Evolutionary conservation across 139 green algal genomes (phyloP), one percentile per base, ranked within the genome.

Genomic region (Raphidocelis subcapitata): DNA sequence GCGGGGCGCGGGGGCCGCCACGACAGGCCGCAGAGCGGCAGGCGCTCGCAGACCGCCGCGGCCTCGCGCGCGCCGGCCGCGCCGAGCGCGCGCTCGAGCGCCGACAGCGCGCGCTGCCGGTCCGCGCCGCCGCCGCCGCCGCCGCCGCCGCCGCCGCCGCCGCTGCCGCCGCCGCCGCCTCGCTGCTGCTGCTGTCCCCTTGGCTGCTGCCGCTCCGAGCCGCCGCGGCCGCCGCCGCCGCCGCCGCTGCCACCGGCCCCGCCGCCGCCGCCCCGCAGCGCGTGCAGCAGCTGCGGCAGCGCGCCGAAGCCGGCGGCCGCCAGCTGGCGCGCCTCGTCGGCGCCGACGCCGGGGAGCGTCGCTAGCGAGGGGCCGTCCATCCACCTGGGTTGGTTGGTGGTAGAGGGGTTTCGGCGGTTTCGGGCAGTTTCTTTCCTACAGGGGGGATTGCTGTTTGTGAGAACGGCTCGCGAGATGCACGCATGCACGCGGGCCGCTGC

Each of bases 341-440:
- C 56, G 0, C 66, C 74, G 10, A 97, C 59, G 76, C 93, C 81
- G 3, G 93, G 94, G 49, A 99, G 86, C 59, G 75, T 85, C 35
- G 89, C 69, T 16, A 97, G 54, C 56, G 68, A 76, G 61, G 63
- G 82, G 49, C 90, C 88, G 61, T 98, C 92, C 24, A 85, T 65
- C 87, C 88, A 97, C 2, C 83, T 72, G 4, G 73, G 94, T 87
- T 98, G 87, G 37, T 86, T 62, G 33, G 37, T n/a, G n/a, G n/a
- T n/a, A n/a, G n/a, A n/a, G n/a, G n/a, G n/a, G n/a, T n/a, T n/a
- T n/a, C n/a, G n/a, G n/a, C n/a, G n/a, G n/a, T n/a, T n/a, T n/a
- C n/a, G n/a, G n/a, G n/a, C n/a, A n/a, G n/a, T n/a, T n/a, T n/a
- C n/a, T n/a, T n/a, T n/a, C n/a, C n/a, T n/a, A n/a, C n/a, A n/a